These are phyloP conservation scores for Trametes elegans DNA, from an alignment of 768 basidiomycete species.

Conservation along the genomic window DNA sequence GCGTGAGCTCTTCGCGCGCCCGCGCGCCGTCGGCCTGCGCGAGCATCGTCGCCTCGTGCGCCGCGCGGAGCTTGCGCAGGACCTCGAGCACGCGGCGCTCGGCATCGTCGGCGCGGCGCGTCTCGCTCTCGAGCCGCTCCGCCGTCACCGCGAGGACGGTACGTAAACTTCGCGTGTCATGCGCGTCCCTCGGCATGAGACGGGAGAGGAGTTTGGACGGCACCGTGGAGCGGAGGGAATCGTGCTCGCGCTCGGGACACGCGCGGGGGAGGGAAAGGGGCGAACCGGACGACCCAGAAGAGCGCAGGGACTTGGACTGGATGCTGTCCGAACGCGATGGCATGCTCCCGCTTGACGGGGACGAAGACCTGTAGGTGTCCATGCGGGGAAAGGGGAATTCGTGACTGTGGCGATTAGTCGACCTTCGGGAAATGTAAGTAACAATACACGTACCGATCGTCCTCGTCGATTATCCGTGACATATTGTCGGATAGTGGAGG, in stretches of 20 bases:
- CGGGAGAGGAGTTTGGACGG: constrained; percentile 24
- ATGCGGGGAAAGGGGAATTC: constrained; percentile 24
- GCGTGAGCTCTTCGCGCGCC: constrained; percentile 54
- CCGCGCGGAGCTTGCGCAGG: constrained; percentile 48
- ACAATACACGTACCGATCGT: constrained; percentile 18
- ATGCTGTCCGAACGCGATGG: constrained; percentile 21
- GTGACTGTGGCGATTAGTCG: constrained; percentile 9
- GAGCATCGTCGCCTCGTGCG: constrained; percentile 54
- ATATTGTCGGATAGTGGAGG: constrained; percentile 8
- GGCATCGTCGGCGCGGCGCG: constrained; percentile 55
- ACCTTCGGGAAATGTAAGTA: no score
- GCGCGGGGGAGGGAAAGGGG: constrained; percentile 10
- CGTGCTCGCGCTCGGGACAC: constrained; percentile 21
- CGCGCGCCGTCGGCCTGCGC: constrained; percentile 56
- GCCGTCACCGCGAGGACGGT: constrained; percentile 24
- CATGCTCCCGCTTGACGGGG: constrained; percentile 20
- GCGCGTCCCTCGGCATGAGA: constrained; percentile 20
- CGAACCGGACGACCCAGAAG: constrained; percentile 12
- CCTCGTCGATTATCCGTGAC: constrained; percentile 15
- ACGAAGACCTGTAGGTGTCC: constrained; percentile 16
- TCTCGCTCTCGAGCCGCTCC: constrained; percentile 48
- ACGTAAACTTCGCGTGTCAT: constrained; percentile 23
- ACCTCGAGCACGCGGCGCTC: constrained; percentile 49
- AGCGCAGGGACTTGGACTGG: constrained; percentile 17
- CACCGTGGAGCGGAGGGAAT: constrained; percentile 6